Conservation (phyloP, 371 early-diverging fungal species). For the Saksenaea oblongispora region DNA sequence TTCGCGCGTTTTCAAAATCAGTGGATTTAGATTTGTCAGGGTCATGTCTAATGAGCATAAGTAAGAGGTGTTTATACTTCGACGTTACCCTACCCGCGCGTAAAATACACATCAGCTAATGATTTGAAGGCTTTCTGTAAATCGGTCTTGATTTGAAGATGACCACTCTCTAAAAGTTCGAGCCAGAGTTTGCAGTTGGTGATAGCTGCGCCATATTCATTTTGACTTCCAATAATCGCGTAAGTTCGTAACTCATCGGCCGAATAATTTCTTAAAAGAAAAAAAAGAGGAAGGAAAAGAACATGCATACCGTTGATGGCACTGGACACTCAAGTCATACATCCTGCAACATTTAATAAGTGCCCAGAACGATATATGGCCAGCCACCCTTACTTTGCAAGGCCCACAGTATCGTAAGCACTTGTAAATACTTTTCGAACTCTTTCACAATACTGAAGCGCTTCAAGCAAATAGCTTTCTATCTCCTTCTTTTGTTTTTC, state of each 20-base stretch:
- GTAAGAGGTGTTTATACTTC: neutral
- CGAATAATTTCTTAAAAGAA: too few relatives aligned
- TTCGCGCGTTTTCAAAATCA: constrained; percentile 31
- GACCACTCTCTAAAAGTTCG: constrained; percentile 11
- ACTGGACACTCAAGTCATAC: constrained; percentile 17
- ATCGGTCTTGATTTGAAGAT: neutral
- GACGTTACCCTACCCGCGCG: constrained; percentile 19
- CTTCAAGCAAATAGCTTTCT: constrained; percentile 12
- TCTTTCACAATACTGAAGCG: constrained; percentile 17
- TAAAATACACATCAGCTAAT: constrained; percentile 37
- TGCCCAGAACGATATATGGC: neutral
- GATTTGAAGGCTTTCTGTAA: constrained; percentile 26
- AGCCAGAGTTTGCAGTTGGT: constrained; percentile 1
- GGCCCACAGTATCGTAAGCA: constrained; percentile 1
- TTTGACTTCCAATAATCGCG: constrained; percentile 8
- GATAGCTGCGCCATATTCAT: constrained; percentile 25
- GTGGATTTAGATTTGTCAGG: constrained; percentile 10
- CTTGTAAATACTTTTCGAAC: constrained; percentile 1
- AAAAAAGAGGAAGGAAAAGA: neutral
- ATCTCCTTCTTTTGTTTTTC: constrained; percentile 4
- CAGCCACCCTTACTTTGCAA: constrained; percentile 3
- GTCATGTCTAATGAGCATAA: constrained; percentile 13
- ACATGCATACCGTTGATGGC: constrained; percentile 20
- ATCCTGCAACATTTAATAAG: constrained; percentile 7
- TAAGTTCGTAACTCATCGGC: neutral